Conservation (phyloP, 768 basidiomycete genomes). For the Ramaria rubella region DNA sequence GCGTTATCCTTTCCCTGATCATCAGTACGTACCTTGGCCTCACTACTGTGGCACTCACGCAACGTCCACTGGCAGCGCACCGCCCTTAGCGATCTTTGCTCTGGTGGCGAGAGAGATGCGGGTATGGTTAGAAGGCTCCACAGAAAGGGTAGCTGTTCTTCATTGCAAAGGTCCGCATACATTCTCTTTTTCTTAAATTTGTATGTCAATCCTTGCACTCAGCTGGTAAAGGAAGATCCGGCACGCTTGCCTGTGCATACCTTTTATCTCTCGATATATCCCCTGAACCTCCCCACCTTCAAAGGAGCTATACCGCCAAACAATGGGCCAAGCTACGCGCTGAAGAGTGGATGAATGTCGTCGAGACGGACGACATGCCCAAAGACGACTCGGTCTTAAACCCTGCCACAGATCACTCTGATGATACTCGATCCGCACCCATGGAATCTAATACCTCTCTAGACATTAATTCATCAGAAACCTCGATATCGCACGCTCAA, state of each 20-base stretch:
- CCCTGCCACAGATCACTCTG: background rate
- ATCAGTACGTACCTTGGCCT: slow-evolving; percentile 52
- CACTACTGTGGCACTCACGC: background rate
- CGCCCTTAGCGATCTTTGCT: slow-evolving; percentile 68
- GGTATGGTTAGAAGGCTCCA: slow-evolving; percentile 59
- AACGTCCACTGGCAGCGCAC: slow-evolving; percentile 41
- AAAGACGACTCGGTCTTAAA: slow-evolving; percentile 27
- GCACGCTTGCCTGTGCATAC: slow-evolving; percentile 80
- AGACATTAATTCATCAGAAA: background rate
- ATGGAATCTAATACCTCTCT: background rate
- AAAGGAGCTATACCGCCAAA: slow-evolving; percentile 40
- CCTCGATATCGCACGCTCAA: background rate
- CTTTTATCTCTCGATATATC: slow-evolving; percentile 52
- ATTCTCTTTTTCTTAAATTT: background rate
- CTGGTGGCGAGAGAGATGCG: slow-evolving; percentile 69
- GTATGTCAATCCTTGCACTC: background rate
- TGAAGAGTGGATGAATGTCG: slow-evolving; percentile 40
- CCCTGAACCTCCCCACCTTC: slow-evolving; percentile 42
- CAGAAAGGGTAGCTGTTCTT: slow-evolving; percentile 66
- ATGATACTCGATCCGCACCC: background rate
- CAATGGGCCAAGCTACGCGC: slow-evolving; percentile 43
- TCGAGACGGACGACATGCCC: slow-evolving; percentile 31
- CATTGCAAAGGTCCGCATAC: slow-evolving; percentile 71
- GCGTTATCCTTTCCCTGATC: slow-evolving; percentile 85
- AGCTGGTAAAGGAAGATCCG: slow-evolving; percentile 83